These are phyloP conservation scores for Leccinum rimulosum DNA, from an alignment of 768 basidiomycete genomes.

Conservation along the genomic window DNA sequence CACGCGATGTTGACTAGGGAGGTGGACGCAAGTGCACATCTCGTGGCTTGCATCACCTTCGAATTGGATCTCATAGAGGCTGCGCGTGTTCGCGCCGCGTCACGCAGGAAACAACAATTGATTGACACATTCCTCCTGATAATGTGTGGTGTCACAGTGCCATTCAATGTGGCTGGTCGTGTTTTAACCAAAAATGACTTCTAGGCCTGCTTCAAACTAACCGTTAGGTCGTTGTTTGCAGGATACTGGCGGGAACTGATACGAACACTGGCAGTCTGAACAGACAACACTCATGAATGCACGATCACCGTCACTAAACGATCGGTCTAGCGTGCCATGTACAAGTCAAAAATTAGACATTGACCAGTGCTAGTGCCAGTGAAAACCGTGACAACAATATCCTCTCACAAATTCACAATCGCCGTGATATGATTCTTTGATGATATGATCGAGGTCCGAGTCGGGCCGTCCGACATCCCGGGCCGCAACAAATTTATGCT, in stretches of 20 bases:
- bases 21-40: constrained; percentile 60
- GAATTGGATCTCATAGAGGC: constrained; percentile 53
- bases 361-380: no score
- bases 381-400: no score
- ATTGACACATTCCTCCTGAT: constrained; percentile 57
- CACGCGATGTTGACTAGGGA: constrained; percentile 39
- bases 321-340: no score
- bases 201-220: no score
- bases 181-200: no score
- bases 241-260: neutral
- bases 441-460: no score
- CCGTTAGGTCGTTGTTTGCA: neutral
- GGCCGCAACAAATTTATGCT: no score
- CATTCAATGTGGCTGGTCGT: no score
- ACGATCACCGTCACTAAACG: neutral
- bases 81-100: constrained; percentile 36
- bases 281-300: neutral
- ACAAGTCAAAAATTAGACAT: no score
- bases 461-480: no score
- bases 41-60: constrained; percentile 43
- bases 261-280: neutral
- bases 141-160: constrained; percentile 53
- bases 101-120: constrained; percentile 54
- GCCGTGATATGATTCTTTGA: no score
- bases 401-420: no score